Evolutionary conservation across 192 early-diverging fungal genomes (phyloP).

Genomic region (Gigaspora rosea): DNA sequence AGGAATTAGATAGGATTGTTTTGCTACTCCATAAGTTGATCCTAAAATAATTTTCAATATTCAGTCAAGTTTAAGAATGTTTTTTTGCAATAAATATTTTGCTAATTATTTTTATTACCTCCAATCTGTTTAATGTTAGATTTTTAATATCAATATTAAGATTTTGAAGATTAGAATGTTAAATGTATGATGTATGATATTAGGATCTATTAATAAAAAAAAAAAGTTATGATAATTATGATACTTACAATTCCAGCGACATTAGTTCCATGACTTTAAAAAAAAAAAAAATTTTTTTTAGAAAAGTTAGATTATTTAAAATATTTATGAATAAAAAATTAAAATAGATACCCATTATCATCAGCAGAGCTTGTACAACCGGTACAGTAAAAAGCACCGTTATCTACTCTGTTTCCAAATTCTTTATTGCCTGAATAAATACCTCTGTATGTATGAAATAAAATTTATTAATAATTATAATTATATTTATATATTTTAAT

Average conservation of each 20-base stretch:
- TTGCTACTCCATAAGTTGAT: constrained; percentile 60
- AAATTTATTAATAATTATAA: neutral
- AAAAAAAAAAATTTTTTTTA: neutral
- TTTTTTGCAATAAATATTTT: too few relatives aligned
- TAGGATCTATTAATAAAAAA: too few relatives aligned
- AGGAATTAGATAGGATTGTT: constrained; percentile 58
- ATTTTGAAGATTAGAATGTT: neutral
- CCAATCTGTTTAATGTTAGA: constrained; percentile 43
- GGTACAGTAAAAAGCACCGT: constrained; percentile 29
- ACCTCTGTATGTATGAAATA: constrained; percentile 54
- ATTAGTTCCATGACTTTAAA: constrained; percentile 63
- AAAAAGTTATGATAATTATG: neutral
- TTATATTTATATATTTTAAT: too few relatives aligned
- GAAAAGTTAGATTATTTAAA: neutral
- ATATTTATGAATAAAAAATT: neutral
- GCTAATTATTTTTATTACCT: constrained; percentile 42
- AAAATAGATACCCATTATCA: constrained; percentile 41
- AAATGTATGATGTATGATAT: neutral
- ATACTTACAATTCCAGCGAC: constrained; percentile 62
- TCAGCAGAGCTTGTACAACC: constrained; percentile 39
- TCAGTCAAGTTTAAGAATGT: too few relatives aligned
- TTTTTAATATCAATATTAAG: too few relatives aligned
- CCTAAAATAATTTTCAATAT: too few relatives aligned
- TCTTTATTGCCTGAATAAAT: constrained; percentile 63
- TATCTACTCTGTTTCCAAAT: constrained; percentile 71